These are phyloP conservation scores for Populus simonii DNA, from an alignment of 345 rosid species.

Conservation along the genomic window DNA sequence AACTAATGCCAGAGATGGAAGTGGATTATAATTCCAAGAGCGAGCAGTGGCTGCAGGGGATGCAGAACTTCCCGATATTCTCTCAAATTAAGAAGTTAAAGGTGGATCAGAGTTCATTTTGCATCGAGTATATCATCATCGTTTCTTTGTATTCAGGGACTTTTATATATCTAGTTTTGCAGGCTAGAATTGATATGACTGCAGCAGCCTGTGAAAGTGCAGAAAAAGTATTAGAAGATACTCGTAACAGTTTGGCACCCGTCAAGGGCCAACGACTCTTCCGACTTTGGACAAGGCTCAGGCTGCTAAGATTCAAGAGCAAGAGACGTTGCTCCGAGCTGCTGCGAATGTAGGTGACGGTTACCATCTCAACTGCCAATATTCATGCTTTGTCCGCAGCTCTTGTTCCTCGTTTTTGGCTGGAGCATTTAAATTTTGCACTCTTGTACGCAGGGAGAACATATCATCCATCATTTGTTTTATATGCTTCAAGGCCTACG, in stretches of 20 bases:
- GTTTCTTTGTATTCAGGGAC: not conserved
- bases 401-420: no score
- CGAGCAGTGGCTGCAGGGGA: conserved; percentile 85
- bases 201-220: conserved; percentile 60
- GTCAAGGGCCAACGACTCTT: conserved; percentile 77
- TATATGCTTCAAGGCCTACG: no score
- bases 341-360: conserved; percentile 68
- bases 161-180: conserved; percentile 23
- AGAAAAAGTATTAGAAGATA: conserved; percentile 18
- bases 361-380: no score
- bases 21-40: conserved; percentile 69
- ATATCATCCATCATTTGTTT: no score
- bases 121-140: not conserved
- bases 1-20: conserved; percentile 94
- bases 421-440: no score
- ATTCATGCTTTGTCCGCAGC: no score
- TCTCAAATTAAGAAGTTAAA: conserved; percentile 75
- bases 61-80: conserved; percentile 71
- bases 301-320: conserved; percentile 87
- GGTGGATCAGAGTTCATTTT: conserved; percentile 32
- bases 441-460: no score
- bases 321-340: conserved; percentile 68
- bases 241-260: conserved; percentile 54
- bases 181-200: conserved; percentile 60
- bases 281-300: conserved; percentile 82